Evolutionary conservation across 148 eudicot species (phyloP), one percentile per base, ranked within the genome.

Genomic region (Polygonum maritimum): DNA sequence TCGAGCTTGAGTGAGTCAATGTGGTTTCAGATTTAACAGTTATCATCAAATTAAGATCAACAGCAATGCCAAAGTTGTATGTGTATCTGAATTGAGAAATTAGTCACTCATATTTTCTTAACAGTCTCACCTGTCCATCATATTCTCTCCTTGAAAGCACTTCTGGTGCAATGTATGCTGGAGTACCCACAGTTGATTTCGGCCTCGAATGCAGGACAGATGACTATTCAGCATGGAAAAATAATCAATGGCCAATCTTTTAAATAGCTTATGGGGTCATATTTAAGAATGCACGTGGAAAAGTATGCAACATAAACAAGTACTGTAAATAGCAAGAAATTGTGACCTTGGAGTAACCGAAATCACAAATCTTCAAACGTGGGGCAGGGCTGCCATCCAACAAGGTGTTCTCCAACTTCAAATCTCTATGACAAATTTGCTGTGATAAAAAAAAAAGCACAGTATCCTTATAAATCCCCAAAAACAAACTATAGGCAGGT

Each of bases 391-490:
- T 84, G 19, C 87, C 87, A 81, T 84, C 87, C 51, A 84, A 48
- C 36, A 84, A 78, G 6, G 87, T 84, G 58, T 84, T 84, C 77
- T 84, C 87, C 71, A 84, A 55, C 76, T 84, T 84, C 79, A 84
- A 73, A 84, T 84, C 84, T 48, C 87, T 74, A 63, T 84, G 84
- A 41, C 87, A 84, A 39, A 84, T 81, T 84, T 84, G 80, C 87
- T 84, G 77, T 15, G 40, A 22, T 12, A 67, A 67, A 4, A 26
- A 26, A 26, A 0, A 26, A 35, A 6, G 71, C 44, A 35, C 10
- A 22, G 31, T 10, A 3, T 7, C 45, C 36, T 15, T 36, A 8
- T 67, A 36, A 2, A 36, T 36, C 41, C 6, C 7, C 10, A 38
- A 31, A 31, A 14, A 63, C 2, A 15, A 6, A 67, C 18, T 35